Conservation (phyloP, 257 asterid species). For the Petrea volubilis region DNA sequence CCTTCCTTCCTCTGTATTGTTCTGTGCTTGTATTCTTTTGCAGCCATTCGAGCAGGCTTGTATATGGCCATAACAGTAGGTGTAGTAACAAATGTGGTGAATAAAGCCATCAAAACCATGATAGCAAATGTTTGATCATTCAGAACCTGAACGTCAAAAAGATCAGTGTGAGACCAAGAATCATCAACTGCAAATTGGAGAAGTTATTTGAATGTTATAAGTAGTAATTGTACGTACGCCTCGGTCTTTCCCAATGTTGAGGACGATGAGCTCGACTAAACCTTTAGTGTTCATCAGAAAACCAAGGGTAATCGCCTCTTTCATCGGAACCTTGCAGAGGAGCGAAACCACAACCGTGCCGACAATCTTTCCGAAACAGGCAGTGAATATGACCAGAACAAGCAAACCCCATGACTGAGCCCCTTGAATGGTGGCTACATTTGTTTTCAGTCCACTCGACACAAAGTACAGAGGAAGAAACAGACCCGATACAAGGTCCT, state of each 20-base stretch:
- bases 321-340: conserved; percentile 49
- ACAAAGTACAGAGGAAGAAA: conserved; percentile 82
- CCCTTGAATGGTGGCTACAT: conserved; percentile 75
- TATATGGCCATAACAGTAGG: conserved; percentile 44
- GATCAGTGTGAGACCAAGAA: background rate
- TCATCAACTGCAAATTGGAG: background rate
- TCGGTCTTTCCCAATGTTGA: conserved; percentile 51
- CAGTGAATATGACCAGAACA: conserved; percentile 59
- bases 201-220: background rate
- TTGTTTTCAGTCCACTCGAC: conserved; percentile 79
- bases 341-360: conserved; percentile 66
- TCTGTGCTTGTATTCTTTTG: conserved; percentile 39
- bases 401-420: conserved; percentile 83
- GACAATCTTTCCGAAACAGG: conserved; percentile 74
- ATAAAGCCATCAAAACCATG: conserved; percentile 60
- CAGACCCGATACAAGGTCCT: conserved; percentile 81
- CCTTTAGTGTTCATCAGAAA: conserved; percentile 78
- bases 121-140: conserved; percentile 66
- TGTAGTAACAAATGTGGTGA: conserved; percentile 63
- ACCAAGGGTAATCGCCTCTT: conserved; percentile 74
- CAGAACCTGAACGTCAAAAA: conserved; percentile 39
- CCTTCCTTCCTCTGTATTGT: conserved; percentile 44
- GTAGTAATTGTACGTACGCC: conserved; percentile 19
- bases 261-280: conserved; percentile 85
- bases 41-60: conserved; percentile 51